Evolutionary conservation across 2,329 filamentous ascomycete species (phyloP).

Genomic region (Zopfia rhizophila): DNA sequence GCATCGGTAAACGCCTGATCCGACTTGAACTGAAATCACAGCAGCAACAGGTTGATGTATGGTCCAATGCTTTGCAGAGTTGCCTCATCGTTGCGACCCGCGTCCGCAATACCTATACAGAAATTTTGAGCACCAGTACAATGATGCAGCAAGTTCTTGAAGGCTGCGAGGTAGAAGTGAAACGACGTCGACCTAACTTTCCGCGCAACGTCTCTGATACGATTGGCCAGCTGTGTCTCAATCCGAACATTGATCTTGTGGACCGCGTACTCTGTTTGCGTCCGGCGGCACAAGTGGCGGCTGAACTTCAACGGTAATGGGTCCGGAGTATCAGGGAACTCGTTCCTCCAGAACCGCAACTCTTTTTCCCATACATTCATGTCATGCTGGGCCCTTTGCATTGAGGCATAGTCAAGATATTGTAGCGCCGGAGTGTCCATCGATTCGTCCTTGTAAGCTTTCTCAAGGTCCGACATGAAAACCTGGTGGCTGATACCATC

Average conservation of each 20-base stretch:
- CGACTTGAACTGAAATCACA: slow-evolving; percentile 37
- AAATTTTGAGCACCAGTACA: no score
- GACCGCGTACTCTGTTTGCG: slow-evolving; percentile 1
- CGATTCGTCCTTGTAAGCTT: slow-evolving; percentile 49
- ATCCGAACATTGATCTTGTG: slow-evolving; percentile 4
- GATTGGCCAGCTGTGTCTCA: slow-evolving; percentile 15
- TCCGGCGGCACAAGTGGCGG: no score
- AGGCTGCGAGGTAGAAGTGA: slow-evolving; percentile 59
- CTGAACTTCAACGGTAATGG: no score
- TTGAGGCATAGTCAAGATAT: slow-evolving; percentile 12
- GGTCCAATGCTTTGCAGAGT: slow-evolving; percentile 46
- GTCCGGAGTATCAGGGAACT: slow-evolving; percentile 2
- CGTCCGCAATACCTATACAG: slow-evolving; percentile 56
- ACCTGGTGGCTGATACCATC: slow-evolving; percentile 60
- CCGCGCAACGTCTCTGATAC: slow-evolving; percentile 34
- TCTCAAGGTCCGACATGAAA: slow-evolving; percentile 58
- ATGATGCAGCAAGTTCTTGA: slow-evolving; percentile 44
- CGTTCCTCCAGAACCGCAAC: slow-evolving; percentile 13
- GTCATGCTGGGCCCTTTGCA: background rate
- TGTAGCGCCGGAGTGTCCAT: slow-evolving; percentile 15
- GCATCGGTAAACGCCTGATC: slow-evolving; percentile 27
- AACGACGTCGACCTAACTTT: slow-evolving; percentile 52
- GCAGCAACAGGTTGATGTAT: slow-evolving; percentile 54
- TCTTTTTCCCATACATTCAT: background rate
- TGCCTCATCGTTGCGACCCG: slow-evolving; percentile 41